These are phyloP conservation scores for Sarocladium kiliense DNA, from an alignment of 2,329 filamentous ascomycete genomes.

Conservation along the genomic window DNA sequence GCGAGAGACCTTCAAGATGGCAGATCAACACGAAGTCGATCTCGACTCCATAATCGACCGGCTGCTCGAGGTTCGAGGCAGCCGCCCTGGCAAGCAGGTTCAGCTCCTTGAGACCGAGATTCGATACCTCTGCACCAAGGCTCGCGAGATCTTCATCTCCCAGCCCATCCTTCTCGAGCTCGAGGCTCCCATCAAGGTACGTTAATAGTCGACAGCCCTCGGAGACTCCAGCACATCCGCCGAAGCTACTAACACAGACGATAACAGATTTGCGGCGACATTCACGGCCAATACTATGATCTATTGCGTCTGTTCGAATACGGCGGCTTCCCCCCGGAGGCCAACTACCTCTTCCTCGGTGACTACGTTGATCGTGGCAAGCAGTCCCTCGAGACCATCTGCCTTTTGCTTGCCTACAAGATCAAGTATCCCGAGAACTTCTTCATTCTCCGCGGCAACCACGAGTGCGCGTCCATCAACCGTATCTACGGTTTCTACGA, in stretches of 20 bases:
- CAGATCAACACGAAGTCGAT: conserved; percentile 81
- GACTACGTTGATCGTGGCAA: conserved; percentile 99
- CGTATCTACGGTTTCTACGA: conserved; percentile 99
- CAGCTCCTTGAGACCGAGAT: conserved; percentile 96
- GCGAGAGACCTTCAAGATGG: conserved; percentile 43
- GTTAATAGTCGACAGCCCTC: conserved; percentile 18
- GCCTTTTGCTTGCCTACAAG: conserved; percentile 94
- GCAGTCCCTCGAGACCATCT: conserved; percentile 98
- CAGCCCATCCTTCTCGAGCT: conserved; percentile 97
- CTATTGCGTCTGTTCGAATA: conserved; percentile 96
- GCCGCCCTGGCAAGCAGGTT: conserved; percentile 96
- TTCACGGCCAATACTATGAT: conserved; percentile 99
- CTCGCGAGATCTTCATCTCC: conserved; percentile 98
- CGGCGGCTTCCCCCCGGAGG: conserved; percentile 94
- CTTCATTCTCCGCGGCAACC: conserved; percentile 96
- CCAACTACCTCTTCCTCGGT: conserved; percentile 98
- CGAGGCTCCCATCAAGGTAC: conserved; percentile 97
- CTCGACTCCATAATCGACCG: conserved; percentile 99
- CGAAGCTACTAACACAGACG: background rate
- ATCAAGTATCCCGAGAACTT: conserved; percentile 99
- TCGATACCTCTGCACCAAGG: conserved; percentile 95
- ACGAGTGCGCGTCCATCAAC: conserved; percentile 98
- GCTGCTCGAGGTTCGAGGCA: conserved; percentile 94
- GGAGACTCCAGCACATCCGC: background rate
- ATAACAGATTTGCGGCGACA: conserved; percentile 91